Conservation (phyloP, 225 moss, liverwort and hornwort genomes). For the Antitrichia curtipendula region DNA sequence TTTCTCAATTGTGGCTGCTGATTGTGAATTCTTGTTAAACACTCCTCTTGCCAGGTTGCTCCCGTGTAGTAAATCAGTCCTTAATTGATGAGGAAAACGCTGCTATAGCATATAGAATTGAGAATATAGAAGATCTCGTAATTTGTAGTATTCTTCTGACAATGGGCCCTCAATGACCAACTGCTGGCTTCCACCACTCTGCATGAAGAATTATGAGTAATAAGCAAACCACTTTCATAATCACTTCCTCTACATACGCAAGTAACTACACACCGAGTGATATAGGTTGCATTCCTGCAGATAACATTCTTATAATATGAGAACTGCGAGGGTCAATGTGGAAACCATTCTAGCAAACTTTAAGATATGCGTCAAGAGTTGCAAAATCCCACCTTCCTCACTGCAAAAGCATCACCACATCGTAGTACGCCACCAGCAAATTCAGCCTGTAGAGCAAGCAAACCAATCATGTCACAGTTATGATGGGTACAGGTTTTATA, state of each 20-base stretch:
- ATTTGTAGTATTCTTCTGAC: conserved; percentile 90
- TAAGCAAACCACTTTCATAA: not conserved
- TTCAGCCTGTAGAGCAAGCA: conserved; percentile 59
- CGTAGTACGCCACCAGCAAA: conserved; percentile 90
- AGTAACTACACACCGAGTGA: not conserved
- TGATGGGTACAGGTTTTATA: not conserved
- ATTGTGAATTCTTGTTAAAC: not conserved
- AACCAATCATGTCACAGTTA: not conserved
- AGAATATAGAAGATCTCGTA: conserved; percentile 88
- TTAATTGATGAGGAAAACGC: not conserved
- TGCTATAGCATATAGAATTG: conserved; percentile 91
- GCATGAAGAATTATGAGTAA: not conserved
- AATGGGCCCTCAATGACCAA: conserved; percentile 94
- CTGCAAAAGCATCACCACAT: conserved; percentile 90
- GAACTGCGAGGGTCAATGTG: not conserved
- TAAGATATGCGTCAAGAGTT: not conserved
- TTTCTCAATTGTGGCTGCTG: not conserved
- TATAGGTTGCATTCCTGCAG: not conserved
- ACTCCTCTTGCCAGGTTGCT: not conserved
- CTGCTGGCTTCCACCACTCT: conserved; percentile 95
- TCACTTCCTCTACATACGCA: not conserved
- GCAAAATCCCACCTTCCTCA: conserved; percentile 61
- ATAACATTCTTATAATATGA: not conserved
- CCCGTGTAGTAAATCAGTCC: not conserved
- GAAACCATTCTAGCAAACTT: not conserved